These are phyloP conservation scores for Gnaphalium uliginosum DNA, from an alignment of 129 eudicot species.

Conservation along the genomic window DNA sequence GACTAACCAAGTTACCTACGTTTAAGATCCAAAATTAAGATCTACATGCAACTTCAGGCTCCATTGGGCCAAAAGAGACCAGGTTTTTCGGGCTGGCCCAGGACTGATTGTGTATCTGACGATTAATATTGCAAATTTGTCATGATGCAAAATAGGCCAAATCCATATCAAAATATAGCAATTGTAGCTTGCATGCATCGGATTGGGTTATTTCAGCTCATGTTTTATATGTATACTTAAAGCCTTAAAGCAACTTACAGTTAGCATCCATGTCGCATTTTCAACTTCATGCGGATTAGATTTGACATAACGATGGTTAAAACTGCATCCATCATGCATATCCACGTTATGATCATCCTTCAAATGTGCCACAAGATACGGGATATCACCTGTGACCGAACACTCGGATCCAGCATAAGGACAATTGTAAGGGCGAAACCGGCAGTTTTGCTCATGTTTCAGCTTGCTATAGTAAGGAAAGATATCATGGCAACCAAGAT, in stretches of 20 bases:
- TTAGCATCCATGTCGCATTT: conserved; percentile 89
- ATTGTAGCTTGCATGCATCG: neutral
- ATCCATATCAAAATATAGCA: neutral
- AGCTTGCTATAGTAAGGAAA: conserved; percentile 73
- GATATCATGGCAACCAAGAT: conserved; percentile 73
- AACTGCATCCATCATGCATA: conserved; percentile 87
- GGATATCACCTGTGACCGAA: conserved; percentile 68
- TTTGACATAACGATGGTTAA: conserved; percentile 87
- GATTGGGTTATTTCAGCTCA: neutral
- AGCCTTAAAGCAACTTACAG: conserved; percentile 57
- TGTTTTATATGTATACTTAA: neutral
- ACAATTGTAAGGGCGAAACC: conserved; percentile 84
- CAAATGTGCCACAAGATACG: conserved; percentile 65
- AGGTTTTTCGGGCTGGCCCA: neutral
- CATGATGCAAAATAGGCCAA: neutral
- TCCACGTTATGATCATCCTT: conserved; percentile 86
- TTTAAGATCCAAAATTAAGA: neutral
- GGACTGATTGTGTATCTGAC: neutral
- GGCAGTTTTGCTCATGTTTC: conserved; percentile 76
- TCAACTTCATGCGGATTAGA: conserved; percentile 88
- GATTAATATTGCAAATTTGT: neutral
- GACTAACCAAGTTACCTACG: neutral
- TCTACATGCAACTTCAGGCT: neutral
- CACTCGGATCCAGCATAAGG: conserved; percentile 93
- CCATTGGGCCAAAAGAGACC: neutral